Base-by-base conservation (phyloP, 805 yeast species). In the Barnettozyma vustinii region DNA sequence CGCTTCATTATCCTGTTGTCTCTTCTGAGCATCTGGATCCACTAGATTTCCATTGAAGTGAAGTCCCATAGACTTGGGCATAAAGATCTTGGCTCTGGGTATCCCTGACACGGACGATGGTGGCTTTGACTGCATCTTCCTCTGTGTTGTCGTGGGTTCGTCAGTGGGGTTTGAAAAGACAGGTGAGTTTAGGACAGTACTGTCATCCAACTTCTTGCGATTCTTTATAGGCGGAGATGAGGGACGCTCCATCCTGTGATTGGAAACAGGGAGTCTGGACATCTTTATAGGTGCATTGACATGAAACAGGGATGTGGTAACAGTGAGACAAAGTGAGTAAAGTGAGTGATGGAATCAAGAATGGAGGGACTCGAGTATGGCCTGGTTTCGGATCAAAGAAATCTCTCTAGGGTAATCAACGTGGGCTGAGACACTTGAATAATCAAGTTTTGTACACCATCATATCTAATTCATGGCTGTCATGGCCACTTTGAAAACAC, bases 1-100 rank as follows among this genome's bases (percentile, higher is more conserved):
- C 20, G 49, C 52, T 20, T 45, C 51, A 33, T 47, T 46, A 12
- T 47, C 46, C 16, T 48, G 30, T 25, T 56, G 57, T 16, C 48
- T 48, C 33, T 44, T 54, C 9, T 53, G 5, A 18, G 56, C 56
- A 9, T 37, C 48, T 16, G 47, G 37, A 5, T 16, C 26, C 16
- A 21, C 16, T 9, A 25, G 32, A 9, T 27, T 43, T 21, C 27
- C 21, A 25, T 32, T 27, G 21, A 40, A 16, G 7, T 30, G 33
- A 16, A 39, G 21, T 6, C 15, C 15, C 12, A 39, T 20, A 16
- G 48, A 25, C 20, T 23, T 42, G 13, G 39, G 27, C 30, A 35
- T 13, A 13, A 5, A 12, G 1, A 37, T 16, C 23, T 20, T 36
- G 15, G 39, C 10, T 30, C 40, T 44, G n/a, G 32, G 39, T 26